Evolutionary conservation across 1,284 basidiomycete species (phyloP), one percentile per base, ranked within the genome.

Genomic region (Wallemia hederae): DNA sequence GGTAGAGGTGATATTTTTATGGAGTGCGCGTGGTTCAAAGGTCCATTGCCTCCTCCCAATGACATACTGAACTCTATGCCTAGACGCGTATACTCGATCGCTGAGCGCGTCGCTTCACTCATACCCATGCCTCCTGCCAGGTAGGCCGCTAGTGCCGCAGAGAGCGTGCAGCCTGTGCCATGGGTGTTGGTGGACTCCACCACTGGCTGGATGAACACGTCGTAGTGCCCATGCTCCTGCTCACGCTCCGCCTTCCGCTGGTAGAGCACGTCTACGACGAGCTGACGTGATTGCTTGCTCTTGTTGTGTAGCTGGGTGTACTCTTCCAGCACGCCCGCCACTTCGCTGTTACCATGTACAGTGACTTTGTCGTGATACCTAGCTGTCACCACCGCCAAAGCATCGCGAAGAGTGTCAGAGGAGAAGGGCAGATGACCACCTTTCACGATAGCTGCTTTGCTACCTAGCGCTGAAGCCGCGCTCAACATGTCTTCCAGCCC

Each of bases 161-260:
- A 83, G 9, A 96, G 74, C 0, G 91, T 96, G 69, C 90, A 97
- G 1, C 91, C 91, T 0, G 91, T 96, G 0, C 91, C 91, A 67
- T 96, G 91, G 0, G 90, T 91, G 64, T 76, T 85, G 25, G 71
- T 77, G 11, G 82, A 81, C 2, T 82, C 74, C 25, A 91, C 73
- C 24, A 77, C 73, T 1, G 78, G 79, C 1, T 80, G 77, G 24
- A 82, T 75, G 63, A 83, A 85, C 19, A 88, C 63, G 0, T 75
- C 76, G 27, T 72, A 62, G 59, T 26, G 7, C 68, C 71, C 14
- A 56, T 61, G 57, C 66, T 66, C 39, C 62, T 33, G n/a, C n/a
- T n/a, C n/a, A n/a, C n/a, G n/a, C n/a, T n/a, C n/a, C n/a, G n/a
- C n/a, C n/a, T n/a, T n/a, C 63, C 64, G 39, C 60, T 78, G 72